Conservation (phyloP, 2,329 filamentous ascomycete species). For the Amauroascus niger region DNA sequence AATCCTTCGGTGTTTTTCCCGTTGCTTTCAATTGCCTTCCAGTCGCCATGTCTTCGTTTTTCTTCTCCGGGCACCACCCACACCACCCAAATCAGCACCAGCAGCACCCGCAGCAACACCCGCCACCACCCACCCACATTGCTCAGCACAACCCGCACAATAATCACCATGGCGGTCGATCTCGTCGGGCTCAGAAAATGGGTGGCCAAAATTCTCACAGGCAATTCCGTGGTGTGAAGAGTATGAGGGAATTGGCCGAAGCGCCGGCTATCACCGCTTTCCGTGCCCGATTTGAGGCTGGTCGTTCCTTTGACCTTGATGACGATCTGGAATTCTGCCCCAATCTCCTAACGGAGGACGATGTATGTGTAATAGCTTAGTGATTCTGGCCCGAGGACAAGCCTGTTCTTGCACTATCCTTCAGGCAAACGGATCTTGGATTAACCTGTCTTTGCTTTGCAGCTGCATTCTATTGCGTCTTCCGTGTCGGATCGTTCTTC, state of each 20-base stretch:
- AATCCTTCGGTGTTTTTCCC: neutral
- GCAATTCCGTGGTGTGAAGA: slow-evolving; percentile 75
- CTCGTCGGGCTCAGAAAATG: slow-evolving; percentile 71
- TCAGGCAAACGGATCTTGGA: neutral
- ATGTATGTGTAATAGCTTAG: slow-evolving; percentile 52
- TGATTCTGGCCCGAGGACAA: neutral
- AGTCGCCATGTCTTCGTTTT: slow-evolving; percentile 38
- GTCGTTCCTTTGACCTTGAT: slow-evolving; percentile 87
- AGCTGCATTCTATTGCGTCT: slow-evolving; percentile 88
- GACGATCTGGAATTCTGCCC: slow-evolving; percentile 96
- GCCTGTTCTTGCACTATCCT: neutral
- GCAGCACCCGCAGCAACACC: slow-evolving; percentile 44
- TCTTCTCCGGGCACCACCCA: slow-evolving; percentile 38
- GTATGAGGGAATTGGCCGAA: slow-evolving; percentile 77
- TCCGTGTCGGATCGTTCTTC: slow-evolving; percentile 86
- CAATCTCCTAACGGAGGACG: slow-evolving; percentile 79
- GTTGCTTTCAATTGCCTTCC: slow-evolving; percentile 11
- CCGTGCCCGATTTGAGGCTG: slow-evolving; percentile 79
- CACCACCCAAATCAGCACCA: slow-evolving; percentile 38
- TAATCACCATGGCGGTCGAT: slow-evolving; percentile 74
- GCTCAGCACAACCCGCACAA: slow-evolving; percentile 48
- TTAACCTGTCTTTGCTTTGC: slow-evolving; percentile 18
- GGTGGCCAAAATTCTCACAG: slow-evolving; percentile 74
- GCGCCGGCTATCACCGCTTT: slow-evolving; percentile 66
- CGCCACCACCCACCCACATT: slow-evolving; percentile 45